Evolutionary conservation across 225 moss, liverwort and hornwort genomes (phyloP).

Genomic region (Anthoceros angustus): DNA sequence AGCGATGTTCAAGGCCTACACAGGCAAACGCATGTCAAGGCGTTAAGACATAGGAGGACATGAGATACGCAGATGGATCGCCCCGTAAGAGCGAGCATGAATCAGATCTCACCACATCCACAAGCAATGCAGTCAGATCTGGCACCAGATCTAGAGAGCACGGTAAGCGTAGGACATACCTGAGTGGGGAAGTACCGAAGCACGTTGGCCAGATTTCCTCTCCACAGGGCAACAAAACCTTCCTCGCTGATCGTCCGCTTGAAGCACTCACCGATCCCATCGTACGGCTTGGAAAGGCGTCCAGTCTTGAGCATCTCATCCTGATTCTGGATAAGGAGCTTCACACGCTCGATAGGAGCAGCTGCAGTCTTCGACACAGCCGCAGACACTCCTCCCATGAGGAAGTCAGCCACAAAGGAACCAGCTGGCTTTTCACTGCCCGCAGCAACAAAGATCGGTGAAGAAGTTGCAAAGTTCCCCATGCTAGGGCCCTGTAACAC

Average conservation of each 20-base stretch:
- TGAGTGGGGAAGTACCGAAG: slow-evolving; percentile 52
- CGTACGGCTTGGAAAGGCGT: slow-evolving; percentile 30
- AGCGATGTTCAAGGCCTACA: slow-evolving; percentile 46
- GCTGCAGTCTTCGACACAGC: slow-evolving; percentile 45
- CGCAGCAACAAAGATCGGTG: slow-evolving; percentile 23
- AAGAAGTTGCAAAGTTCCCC: slow-evolving; percentile 5
- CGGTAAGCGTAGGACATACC: slow-evolving; percentile 10
- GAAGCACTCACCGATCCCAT: slow-evolving; percentile 45
- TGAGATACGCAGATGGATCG: background rate
- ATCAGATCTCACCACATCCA: background rate
- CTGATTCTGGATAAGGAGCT: slow-evolving; percentile 40
- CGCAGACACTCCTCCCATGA: slow-evolving; percentile 47
- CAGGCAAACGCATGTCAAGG: background rate
- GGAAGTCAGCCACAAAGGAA: slow-evolving; percentile 27
- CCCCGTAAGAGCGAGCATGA: background rate
- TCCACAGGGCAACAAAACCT: slow-evolving; percentile 28
- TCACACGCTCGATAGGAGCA: slow-evolving; percentile 43
- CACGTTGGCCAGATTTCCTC: slow-evolving; percentile 41
- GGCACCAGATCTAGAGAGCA: no score
- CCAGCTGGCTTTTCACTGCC: slow-evolving; percentile 19
- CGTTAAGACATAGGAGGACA: background rate
- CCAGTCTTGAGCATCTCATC: slow-evolving; percentile 46
- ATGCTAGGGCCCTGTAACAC: slow-evolving; percentile 24
- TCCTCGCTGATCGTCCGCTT: slow-evolving; percentile 33
- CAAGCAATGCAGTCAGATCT: slow-evolving; percentile 2